A percentile compares a stretch with the other conserved stretches of the same genome.
These are phyloP conservation scores for Epithemia pelagica DNA, from an alignment of 108 stramenopile species.

Conservation along the genomic window DNA sequence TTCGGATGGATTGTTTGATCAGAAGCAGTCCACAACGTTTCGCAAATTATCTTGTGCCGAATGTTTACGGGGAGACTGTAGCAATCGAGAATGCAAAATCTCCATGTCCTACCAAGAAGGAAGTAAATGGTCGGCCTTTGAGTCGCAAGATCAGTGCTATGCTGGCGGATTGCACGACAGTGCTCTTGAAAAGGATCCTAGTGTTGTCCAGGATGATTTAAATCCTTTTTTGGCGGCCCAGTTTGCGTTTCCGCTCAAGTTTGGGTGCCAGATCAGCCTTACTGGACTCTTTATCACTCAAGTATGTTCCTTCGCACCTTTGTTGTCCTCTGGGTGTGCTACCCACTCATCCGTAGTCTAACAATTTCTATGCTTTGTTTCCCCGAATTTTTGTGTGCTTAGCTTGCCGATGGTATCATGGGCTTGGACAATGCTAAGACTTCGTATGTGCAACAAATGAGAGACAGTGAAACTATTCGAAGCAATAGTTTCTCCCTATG, in stretches of 20 bases:
- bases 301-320: background rate
- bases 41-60: conserved; percentile 13
- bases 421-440: conserved; percentile 60
- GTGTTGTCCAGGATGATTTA: conserved; percentile 29
- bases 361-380: too few relatives aligned
- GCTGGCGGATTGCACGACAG: conserved; percentile 62
- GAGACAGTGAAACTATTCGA: conserved; percentile 17
- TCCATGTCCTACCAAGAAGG: conserved; percentile 70
- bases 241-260: conserved; percentile 63
- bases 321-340: too few relatives aligned
- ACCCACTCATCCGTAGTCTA: too few relatives aligned
- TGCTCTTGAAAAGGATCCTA: conserved; percentile 12
- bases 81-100: conserved; percentile 20
- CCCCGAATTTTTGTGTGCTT: background rate
- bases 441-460: conserved; percentile 71
- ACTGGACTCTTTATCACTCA: conserved; percentile 91
- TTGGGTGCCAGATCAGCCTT: conserved; percentile 88
- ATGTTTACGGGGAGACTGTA: conserved; percentile 11
- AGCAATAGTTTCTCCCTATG: conserved; percentile 54
- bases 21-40: conserved; percentile 30
- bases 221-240: conserved; percentile 46
- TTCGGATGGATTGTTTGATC: conserved; percentile 56
- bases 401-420: conserved; percentile 96
- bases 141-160: conserved; percentile 58
- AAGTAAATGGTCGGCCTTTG: conserved; percentile 65